A percentile compares a stretch with the other conserved stretches of the same genome.
Evolutionary conservation across 306 rosid genomes (phyloP).

Genomic region (Prunus armeniaca): DNA sequence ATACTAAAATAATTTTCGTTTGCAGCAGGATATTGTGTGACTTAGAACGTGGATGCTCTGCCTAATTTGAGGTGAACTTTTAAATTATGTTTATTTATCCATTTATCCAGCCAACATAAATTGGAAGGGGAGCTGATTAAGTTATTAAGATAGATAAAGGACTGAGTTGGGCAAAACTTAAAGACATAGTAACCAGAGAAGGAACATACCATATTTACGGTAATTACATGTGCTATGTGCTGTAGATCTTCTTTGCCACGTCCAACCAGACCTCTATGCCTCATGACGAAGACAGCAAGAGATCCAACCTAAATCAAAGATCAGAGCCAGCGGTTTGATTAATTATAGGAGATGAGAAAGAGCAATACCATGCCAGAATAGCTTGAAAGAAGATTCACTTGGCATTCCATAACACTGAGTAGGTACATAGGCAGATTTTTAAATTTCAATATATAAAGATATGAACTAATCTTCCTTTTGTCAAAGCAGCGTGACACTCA

Average conservation of each 20-base stretch:
- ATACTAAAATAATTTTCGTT: no score
- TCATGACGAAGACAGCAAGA: slow-evolving; percentile 65
- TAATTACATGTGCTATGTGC: slow-evolving; percentile 55
- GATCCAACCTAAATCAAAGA: slow-evolving; percentile 75
- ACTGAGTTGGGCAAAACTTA: not conserved
- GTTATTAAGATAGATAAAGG: slow-evolving; percentile 18
- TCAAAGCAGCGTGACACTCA: not conserved
- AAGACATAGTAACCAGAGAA: slow-evolving; percentile 2
- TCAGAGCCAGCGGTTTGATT: not conserved
- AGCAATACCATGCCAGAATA: slow-evolving; percentile 15
- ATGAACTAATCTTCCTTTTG: not conserved
- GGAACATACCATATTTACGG: slow-evolving; percentile 65
- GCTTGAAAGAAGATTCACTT: not conserved
- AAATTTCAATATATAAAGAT: not conserved
- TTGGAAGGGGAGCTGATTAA: not conserved
- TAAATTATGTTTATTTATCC: slow-evolving; percentile 9
- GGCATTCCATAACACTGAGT: not conserved
- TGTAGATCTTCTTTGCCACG: slow-evolving; percentile 67
- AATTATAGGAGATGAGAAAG: slow-evolving; percentile 6
- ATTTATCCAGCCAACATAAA: slow-evolving; percentile 7
- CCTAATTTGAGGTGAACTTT: no score
- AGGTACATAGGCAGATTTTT: not conserved
- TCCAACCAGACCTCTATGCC: slow-evolving; percentile 70
- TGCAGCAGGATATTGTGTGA: no score
- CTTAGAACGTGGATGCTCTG: no score